These are phyloP conservation scores for Paramecium tetraurelia DNA, from an alignment of 73 alveolate species.

Conservation along the genomic window DNA sequence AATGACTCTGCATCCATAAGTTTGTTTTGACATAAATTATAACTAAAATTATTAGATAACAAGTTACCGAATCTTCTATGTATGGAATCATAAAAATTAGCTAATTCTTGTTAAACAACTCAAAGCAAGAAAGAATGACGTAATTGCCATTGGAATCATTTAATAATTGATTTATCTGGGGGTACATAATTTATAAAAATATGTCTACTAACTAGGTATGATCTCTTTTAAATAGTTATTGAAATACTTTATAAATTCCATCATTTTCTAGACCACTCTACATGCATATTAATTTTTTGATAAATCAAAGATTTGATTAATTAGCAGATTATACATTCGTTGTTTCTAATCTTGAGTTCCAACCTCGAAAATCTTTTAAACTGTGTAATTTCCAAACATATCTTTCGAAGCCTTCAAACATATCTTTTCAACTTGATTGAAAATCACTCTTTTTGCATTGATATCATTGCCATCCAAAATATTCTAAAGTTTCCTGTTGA, in stretches of 20 bases:
- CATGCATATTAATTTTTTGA: background rate
- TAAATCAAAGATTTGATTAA: background rate
- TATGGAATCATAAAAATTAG: background rate
- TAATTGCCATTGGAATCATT: slow-evolving; percentile 12
- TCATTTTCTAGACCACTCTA: background rate
- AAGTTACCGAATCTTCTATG: background rate
- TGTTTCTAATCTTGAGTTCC: background rate
- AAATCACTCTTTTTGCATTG: background rate
- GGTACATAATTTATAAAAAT: background rate
- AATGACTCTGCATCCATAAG: slow-evolving; percentile 43
- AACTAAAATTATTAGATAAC: background rate
- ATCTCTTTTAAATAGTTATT: background rate
- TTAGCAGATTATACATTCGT: background rate
- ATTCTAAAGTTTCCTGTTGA: background rate
- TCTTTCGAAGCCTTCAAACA: slow-evolving; percentile 42
- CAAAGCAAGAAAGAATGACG: slow-evolving; percentile 2
- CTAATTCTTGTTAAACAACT: background rate
- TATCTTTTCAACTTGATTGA: background rate
- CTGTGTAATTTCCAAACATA: slow-evolving; percentile 49
- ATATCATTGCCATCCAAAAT: background rate
- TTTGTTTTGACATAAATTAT: background rate
- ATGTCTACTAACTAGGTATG: background rate
- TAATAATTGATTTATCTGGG: background rate
- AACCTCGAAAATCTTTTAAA: background rate
- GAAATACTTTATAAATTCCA: background rate